These are phyloP conservation scores for Trichoderma parareesei DNA, from an alignment of 495 filamentous ascomycete genomes.

Conservation along the genomic window DNA sequence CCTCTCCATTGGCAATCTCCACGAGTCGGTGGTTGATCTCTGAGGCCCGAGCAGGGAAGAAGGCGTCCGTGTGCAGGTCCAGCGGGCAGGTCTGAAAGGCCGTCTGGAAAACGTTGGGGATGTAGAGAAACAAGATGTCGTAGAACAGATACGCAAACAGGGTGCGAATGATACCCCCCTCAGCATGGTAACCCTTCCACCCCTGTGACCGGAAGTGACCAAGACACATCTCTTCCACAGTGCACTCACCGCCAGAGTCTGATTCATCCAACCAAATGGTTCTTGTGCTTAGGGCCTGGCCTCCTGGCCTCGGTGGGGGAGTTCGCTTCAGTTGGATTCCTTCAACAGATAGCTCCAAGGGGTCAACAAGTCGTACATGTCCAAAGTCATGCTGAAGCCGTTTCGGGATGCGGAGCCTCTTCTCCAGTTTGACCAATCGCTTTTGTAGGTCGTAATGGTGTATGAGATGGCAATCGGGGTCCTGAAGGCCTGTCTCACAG, in stretches of 20 bases:
- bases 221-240: slow-evolving; percentile 87
- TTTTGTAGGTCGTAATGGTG: slow-evolving; percentile 95
- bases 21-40: slow-evolving; percentile 87
- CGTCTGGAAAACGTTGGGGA: slow-evolving; percentile 96
- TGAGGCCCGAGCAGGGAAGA: slow-evolving; percentile 73
- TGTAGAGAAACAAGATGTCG: slow-evolving; percentile 86
- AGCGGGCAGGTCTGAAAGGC: slow-evolving; percentile 88
- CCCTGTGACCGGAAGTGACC: slow-evolving; percentile 72
- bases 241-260: slow-evolving; percentile 60
- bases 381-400: slow-evolving; percentile 89
- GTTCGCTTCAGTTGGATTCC: slow-evolving; percentile 67
- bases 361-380: slow-evolving; percentile 66
- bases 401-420: slow-evolving; percentile 70
- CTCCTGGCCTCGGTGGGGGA: slow-evolving; percentile 30
- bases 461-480: slow-evolving; percentile 79
- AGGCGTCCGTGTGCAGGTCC: slow-evolving; percentile 88
- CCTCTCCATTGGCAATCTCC: slow-evolving; percentile 71
- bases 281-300: slow-evolving; percentile 50
- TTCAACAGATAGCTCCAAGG: slow-evolving; percentile 63
- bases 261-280: slow-evolving; percentile 81
- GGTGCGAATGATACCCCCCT: slow-evolving; percentile 84
- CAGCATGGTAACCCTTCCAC: slow-evolving; percentile 91
- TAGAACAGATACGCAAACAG: slow-evolving; percentile 88
- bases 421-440: slow-evolving; percentile 82
- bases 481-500: slow-evolving; percentile 80